These are phyloP conservation scores for Thelonectria discophora DNA, from an alignment of 2,329 filamentous ascomycete species.

Conservation along the genomic window DNA sequence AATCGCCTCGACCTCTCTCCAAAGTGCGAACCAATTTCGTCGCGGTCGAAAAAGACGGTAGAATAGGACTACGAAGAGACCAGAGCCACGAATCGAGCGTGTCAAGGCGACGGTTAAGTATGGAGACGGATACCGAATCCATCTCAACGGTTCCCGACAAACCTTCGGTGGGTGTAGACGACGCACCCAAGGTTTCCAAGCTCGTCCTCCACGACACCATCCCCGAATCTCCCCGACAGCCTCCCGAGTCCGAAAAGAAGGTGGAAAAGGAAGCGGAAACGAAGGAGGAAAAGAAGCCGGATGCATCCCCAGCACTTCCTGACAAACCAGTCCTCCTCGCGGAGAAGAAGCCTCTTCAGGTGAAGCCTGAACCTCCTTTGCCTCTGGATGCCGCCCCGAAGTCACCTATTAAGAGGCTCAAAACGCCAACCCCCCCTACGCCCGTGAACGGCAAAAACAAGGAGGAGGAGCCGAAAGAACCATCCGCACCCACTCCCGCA, in stretches of 20 bases:
- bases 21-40: conserved; percentile 81
- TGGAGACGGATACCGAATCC: conserved; percentile 46
- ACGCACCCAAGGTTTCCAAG: conserved; percentile 38
- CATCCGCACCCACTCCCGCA: conserved; percentile 22
- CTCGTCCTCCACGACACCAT: conserved; percentile 51
- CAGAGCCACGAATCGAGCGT: conserved; percentile 50
- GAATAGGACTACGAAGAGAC: conserved; percentile 60
- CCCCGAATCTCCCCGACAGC: conserved; percentile 52
- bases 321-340: conserved; percentile 40
- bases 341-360: conserved; percentile 39
- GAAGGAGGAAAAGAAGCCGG: conserved; percentile 19
- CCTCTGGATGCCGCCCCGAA: conserved; percentile 24
- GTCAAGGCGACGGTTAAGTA: conserved; percentile 49
- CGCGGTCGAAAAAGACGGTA: conserved; percentile 72
- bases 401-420: conserved; percentile 31
- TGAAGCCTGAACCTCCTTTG: conserved; percentile 14
- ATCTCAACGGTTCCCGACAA: conserved; percentile 51
- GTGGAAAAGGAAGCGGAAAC: background rate
- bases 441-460: conserved; percentile 37
- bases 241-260: conserved; percentile 30
- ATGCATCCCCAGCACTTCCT: conserved; percentile 39
- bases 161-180: conserved; percentile 40
- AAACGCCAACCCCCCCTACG: conserved; percentile 17
- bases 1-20: conserved; percentile 72
- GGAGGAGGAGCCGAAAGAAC: conserved; percentile 37